Conservation (phyloP, 176 grass and related monocot genomes). For the Aegilops speltoides region DNA sequence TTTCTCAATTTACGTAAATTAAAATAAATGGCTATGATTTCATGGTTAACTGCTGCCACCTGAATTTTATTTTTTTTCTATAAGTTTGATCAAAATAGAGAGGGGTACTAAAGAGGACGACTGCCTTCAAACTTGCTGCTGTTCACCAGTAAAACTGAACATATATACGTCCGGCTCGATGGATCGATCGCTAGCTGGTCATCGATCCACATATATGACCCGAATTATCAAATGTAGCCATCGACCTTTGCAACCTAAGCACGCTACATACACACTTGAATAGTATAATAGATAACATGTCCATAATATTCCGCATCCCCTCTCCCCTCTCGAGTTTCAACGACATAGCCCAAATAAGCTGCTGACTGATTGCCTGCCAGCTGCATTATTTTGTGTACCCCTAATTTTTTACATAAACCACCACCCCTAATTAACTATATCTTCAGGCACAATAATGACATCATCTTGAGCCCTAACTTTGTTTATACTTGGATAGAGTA, state of each 20-base stretch:
- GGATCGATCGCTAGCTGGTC: too few relatives aligned
- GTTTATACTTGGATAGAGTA: neutral
- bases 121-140: too few relatives aligned
- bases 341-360: neutral
- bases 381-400: neutral
- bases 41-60: too few relatives aligned
- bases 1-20: too few relatives aligned
- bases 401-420: neutral
- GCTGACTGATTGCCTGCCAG: conserved; percentile 26
- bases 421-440: neutral
- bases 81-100: too few relatives aligned
- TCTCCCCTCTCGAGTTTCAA: neutral
- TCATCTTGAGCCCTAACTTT: neutral
- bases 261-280: conserved; percentile 6
- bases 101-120: too few relatives aligned
- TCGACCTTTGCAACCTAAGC: conserved; percentile 8
- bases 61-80: too few relatives aligned
- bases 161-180: too few relatives aligned
- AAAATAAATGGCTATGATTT: too few relatives aligned
- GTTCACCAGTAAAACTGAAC: too few relatives aligned
- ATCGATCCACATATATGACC: neutral
- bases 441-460: neutral
- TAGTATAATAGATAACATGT: neutral
- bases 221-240: neutral
- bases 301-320: neutral